Evolutionary conservation across 352 stramenopile species (phyloP), one percentile per base, ranked within the genome.

Genomic region (Phytophthora vignae): DNA sequence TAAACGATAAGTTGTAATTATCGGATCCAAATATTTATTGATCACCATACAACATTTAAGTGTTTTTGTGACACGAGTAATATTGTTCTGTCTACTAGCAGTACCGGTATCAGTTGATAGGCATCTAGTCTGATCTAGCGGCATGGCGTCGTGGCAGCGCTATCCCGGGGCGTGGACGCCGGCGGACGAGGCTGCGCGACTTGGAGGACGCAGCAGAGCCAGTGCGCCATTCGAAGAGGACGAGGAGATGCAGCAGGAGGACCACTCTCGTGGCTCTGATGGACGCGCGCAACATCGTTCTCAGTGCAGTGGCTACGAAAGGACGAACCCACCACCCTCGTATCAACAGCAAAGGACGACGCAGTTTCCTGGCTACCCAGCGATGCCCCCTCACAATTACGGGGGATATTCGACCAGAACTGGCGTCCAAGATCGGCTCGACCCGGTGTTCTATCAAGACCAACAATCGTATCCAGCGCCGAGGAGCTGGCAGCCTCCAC

Each of bases 111-210:
- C 22, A 25, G 22, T 25, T 25, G 22, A 25, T 25, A 25, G 22
- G 22, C 22, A 25, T 25, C 22, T 25, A 25, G 22, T 25, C 27
- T 31, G 27, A 31, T 31, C 27, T 31, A 25, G 22, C 6, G 27
- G 27, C 27, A 73, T 76, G 69, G 52, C 63, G 64, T 53, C 64
- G 4, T 77, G 69, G 71, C 59, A 74, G 52, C 50, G 49, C 0
- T 78, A 78, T 11, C 66, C 66, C 0, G 60, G 71, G 4, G 17
- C 25, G 7, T 63, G 62, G 63, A 54, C 21, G 9, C 4, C 55
- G 4, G 42, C 57, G 48, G 40, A 62, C 29, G 54, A 69, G n/a
- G 33, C 49, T n/a, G 29, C 55, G 19, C 31, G 55, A n/a, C 40
- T 27, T 12, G 42, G 15, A 33, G 42, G 38, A 40, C 55, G 31